phyloP scores from a whole-genome alignment of 306 rosid species.

The Trichosanthes cucumerina region DNA sequence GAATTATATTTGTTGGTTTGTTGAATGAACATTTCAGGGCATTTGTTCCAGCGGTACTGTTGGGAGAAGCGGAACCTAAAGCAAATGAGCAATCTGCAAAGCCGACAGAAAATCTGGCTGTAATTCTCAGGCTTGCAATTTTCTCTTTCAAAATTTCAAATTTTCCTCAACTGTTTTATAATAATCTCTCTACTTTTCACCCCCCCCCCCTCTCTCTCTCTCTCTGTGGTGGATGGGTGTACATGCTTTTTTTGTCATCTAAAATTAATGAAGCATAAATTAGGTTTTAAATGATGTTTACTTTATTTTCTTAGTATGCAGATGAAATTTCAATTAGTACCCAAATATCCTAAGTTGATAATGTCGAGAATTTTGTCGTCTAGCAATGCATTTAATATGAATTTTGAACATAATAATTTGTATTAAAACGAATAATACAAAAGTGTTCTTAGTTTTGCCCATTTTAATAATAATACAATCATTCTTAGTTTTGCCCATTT shows the following conservation, averaged over 20 bases:
- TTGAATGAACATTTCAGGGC: slow-evolving; percentile 44
- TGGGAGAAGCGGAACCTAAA: slow-evolving; percentile 90
- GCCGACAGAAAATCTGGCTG: slow-evolving; percentile 65
- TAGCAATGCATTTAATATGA: not conserved
- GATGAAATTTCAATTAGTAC: not conserved
- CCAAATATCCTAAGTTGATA: not conserved
- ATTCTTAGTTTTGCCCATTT: not conserved
- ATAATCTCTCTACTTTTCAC: no score
- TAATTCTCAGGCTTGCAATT: slow-evolving; percentile 29
- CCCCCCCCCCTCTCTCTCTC: not conserved
- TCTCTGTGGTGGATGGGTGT: not conserved
- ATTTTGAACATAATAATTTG: not conserved
- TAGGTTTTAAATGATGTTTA: not conserved
- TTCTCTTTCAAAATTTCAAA: not conserved
- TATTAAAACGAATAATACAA: not conserved
- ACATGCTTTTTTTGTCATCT: not conserved
- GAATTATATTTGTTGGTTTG: not conserved
- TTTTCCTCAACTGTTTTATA: not conserved
- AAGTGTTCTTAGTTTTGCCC: not conserved
- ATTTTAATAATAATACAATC: not conserved
- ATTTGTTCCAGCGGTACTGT: slow-evolving; percentile 94
- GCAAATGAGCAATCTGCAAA: slow-evolving; percentile 65
- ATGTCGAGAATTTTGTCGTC: not conserved
- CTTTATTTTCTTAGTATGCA: not conserved
- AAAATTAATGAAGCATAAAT: not conserved